phyloP scores from a whole-genome alignment of 805 yeast species.

The Clavispora santaluciae region DNA sequence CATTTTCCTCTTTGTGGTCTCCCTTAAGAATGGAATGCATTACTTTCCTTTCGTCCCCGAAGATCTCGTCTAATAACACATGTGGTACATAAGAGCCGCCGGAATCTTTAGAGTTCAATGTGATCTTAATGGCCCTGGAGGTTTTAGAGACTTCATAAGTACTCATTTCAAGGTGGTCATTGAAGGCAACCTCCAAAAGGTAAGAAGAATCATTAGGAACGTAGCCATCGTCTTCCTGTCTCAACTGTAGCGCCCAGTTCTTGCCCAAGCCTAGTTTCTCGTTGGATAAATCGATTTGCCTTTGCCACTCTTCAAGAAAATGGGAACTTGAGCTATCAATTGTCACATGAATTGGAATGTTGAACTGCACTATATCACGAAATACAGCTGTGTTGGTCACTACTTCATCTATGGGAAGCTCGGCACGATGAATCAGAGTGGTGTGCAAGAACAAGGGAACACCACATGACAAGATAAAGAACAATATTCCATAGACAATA shows the following conservation, averaged over 20 bases:
- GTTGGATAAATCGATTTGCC: not conserved
- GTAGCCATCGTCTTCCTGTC: not conserved
- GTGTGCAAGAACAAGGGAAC: slow-evolving; percentile 58
- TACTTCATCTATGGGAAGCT: slow-evolving; percentile 47
- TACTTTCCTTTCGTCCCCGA: slow-evolving; percentile 33
- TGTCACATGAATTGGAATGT: slow-evolving; percentile 43
- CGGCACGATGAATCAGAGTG: slow-evolving; percentile 59
- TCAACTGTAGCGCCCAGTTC: slow-evolving; percentile 28
- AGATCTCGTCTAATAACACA: slow-evolving; percentile 36
- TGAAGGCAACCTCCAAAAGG: slow-evolving; percentile 3
- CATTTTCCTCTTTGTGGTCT: slow-evolving; percentile 1
- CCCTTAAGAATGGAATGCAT: slow-evolving; percentile 17
- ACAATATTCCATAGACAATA: slow-evolving; percentile 12
- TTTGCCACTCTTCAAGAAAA: not conserved
- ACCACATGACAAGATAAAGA: slow-evolving; percentile 35
- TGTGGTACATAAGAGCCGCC: slow-evolving; percentile 25
- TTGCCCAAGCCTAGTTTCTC: slow-evolving; percentile 16
- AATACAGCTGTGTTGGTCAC: slow-evolving; percentile 19
- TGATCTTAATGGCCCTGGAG: slow-evolving; percentile 21
- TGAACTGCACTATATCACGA: slow-evolving; percentile 19
- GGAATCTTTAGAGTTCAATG: not conserved
- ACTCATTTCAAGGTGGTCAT: slow-evolving; percentile 15
- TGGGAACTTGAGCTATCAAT: not conserved
- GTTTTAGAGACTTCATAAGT: slow-evolving; percentile 32
- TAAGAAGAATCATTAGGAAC: not conserved